phyloP scores from a whole-genome alignment of 345 rosid genomes.

The Adansonia digitata region DNA sequence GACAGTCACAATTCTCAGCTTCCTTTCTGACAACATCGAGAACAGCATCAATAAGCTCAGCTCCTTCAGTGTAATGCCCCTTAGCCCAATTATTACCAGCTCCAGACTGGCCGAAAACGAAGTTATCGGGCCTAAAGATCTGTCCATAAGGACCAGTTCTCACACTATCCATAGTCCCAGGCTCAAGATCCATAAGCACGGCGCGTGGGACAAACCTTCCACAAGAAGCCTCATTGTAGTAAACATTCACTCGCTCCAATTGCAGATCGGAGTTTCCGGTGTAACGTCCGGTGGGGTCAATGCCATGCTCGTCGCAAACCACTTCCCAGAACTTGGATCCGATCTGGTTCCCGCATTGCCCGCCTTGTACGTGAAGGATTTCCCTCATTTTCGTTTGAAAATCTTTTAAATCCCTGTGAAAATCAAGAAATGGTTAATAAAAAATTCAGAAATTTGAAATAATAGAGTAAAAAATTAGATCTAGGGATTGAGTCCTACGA shows the following conservation, averaged over 20 bases:
- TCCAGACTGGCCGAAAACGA: no score
- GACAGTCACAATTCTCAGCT: constrained; percentile 34
- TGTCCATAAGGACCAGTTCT: constrained; percentile 29
- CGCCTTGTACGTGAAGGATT: constrained; percentile 27
- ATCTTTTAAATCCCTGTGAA: not conserved
- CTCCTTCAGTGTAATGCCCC: no score
- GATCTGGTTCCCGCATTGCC: constrained; percentile 28
- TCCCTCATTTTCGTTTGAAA: constrained; percentile 15
- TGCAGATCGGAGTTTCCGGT: constrained; percentile 22
- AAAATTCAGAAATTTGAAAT: not conserved
- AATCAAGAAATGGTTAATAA: not conserved
- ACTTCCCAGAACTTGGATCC: constrained; percentile 21
- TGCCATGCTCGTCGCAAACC: constrained; percentile 23
- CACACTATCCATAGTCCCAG: constrained; percentile 28
- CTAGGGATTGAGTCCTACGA: not conserved
- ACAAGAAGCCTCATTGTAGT: constrained; percentile 26
- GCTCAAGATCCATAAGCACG: constrained; percentile 30
- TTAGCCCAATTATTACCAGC: no score
- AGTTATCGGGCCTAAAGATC: no score
- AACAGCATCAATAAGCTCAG: constrained; percentile 30
- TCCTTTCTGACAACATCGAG: constrained; percentile 35
- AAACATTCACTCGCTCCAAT: constrained; percentile 26
- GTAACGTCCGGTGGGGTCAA: constrained; percentile 25
- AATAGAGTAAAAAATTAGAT: not conserved
- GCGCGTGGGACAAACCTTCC: constrained; percentile 26